Percentiles rank a stretch among this genome's conserved stretches.
phyloP scores from a whole-genome alignment of 2,329 filamentous ascomycete genomes.

The Trichoderma simmonsii region DNA sequence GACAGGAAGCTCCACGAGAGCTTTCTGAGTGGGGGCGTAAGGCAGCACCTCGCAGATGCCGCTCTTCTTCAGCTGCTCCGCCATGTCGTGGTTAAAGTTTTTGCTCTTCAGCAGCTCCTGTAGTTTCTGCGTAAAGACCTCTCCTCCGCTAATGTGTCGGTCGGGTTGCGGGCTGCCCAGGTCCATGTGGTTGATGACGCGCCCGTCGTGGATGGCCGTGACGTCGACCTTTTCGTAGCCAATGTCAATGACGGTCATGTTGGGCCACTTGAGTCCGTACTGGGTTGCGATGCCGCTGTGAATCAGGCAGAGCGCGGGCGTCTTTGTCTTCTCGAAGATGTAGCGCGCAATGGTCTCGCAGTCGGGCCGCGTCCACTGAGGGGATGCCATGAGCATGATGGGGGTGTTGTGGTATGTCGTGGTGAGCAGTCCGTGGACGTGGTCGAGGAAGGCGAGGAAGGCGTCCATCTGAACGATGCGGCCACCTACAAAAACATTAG shows the following conservation, averaged over 20 bases:
- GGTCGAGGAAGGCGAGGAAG: constrained; percentile 88
- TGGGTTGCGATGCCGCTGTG: constrained; percentile 84
- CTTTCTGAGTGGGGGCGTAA: constrained; percentile 45
- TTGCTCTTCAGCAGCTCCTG: constrained; percentile 61
- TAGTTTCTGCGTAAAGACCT: constrained; percentile 77
- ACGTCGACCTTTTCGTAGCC: constrained; percentile 91
- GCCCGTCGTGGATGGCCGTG: constrained; percentile 81
- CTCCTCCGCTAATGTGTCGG: constrained; percentile 68
- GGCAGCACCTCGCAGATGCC: constrained; percentile 64
- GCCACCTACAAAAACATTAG: constrained; percentile 53
- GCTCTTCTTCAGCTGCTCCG: constrained; percentile 67
- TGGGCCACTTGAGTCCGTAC: constrained; percentile 73
- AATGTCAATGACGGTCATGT: constrained; percentile 84
- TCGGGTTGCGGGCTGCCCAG: constrained; percentile 52
- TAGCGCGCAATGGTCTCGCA: constrained; percentile 87
- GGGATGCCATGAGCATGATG: constrained; percentile 84
- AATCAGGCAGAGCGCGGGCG: constrained; percentile 85
- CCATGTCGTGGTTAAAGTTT: constrained; percentile 63
- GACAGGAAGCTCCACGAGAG: constrained; percentile 48
- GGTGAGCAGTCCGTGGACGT: constrained; percentile 85
- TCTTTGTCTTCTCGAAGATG: constrained; percentile 96
- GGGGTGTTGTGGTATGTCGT: constrained; percentile 95
- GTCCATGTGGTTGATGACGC: constrained; percentile 65
- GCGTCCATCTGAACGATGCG: constrained; percentile 86
- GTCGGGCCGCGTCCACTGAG: constrained; percentile 85